phyloP scores from a whole-genome alignment of 2,329 filamentous ascomycete species.

The Parascedosporium putredinis region DNA sequence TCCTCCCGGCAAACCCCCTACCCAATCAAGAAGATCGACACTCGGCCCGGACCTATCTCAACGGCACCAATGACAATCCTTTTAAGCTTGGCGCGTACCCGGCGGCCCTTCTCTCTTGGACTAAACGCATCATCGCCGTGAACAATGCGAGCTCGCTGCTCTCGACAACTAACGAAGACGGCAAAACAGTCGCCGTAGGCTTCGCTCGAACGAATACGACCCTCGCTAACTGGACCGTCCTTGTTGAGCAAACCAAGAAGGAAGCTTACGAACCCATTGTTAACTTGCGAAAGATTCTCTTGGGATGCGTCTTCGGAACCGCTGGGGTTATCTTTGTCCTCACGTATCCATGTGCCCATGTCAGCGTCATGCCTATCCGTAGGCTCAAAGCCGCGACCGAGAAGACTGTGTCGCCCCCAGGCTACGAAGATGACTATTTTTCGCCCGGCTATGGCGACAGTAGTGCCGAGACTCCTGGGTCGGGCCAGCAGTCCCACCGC shows the following conservation, averaged over 20 bases:
- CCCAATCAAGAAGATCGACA: constrained; percentile 37
- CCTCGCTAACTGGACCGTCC: constrained; percentile 70
- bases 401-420: constrained; percentile 58
- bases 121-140: constrained; percentile 32
- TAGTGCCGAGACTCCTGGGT: background rate
- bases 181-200: constrained; percentile 62
- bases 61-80: constrained; percentile 31
- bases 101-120: constrained; percentile 51
- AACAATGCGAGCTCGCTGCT: constrained; percentile 63
- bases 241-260: constrained; percentile 63
- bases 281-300: constrained; percentile 65
- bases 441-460: constrained; percentile 9
- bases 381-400: constrained; percentile 65
- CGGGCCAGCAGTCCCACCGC: background rate
- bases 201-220: constrained; percentile 58
- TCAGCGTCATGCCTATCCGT: constrained; percentile 70
- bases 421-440: constrained; percentile 38
- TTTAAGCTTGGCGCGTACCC: constrained; percentile 56
- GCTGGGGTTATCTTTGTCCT: constrained; percentile 62
- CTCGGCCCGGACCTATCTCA: constrained; percentile 17
- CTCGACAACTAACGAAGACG: constrained; percentile 63
- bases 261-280: constrained; percentile 71
- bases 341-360: constrained; percentile 69
- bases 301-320: constrained; percentile 79
- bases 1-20: constrained; percentile 44